phyloP scores from a whole-genome alignment of 345 rosid genomes.

The Turritis glabra region DNA sequence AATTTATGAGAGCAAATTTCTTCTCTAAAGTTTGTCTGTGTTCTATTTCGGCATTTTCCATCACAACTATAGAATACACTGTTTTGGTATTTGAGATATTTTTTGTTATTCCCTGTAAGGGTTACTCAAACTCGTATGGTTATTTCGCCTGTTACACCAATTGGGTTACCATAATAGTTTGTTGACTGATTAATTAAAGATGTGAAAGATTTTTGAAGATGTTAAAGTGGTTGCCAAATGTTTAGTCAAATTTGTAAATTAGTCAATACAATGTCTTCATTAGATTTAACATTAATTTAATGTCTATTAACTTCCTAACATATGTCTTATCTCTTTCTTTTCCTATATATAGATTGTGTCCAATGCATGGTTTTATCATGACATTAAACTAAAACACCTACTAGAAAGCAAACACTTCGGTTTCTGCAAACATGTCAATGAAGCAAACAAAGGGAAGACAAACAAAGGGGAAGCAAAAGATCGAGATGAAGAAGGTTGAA shows the following conservation, averaged over 20 bases:
- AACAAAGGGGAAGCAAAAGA: constrained; percentile 41
- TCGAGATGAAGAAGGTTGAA: constrained; percentile 36
- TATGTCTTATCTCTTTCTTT: neutral
- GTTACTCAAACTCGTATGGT: neutral
- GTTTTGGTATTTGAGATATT: no score
- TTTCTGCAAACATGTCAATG: constrained; percentile 7
- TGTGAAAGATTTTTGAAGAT: neutral
- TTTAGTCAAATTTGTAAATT: constrained; percentile 2
- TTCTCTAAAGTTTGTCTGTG: no score
- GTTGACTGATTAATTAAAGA: neutral
- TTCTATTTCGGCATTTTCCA: no score
- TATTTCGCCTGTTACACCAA: neutral
- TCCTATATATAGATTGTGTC: neutral
- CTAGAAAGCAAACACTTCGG: constrained; percentile 1
- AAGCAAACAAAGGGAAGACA: constrained; percentile 4
- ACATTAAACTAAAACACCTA: neutral
- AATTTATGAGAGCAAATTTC: no score
- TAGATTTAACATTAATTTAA: neutral
- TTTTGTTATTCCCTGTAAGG: no score
- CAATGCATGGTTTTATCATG: neutral
- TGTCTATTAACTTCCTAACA: neutral
- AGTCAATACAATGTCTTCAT: neutral
- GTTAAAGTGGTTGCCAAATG: neutral
- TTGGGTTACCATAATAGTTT: neutral
- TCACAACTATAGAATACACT: no score